Base-by-base conservation (phyloP, 441 rosid species). In the Isatis lusitanica region DNA sequence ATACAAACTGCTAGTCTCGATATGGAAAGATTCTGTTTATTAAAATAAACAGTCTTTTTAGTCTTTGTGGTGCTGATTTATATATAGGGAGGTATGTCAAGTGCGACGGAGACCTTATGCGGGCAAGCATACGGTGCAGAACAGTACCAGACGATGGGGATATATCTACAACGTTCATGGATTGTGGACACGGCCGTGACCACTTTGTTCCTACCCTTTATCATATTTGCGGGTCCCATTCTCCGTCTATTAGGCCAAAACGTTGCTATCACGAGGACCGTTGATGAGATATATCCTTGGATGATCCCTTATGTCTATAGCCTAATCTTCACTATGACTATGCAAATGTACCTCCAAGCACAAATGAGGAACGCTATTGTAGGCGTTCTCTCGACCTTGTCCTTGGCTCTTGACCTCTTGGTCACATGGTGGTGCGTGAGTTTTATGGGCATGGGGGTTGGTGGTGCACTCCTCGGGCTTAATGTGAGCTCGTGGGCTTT, bases 91-190 rank as follows among this genome's bases (percentile, higher is more conserved):
- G 97, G 97, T 13, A 91, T 91, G 98, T 85, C 95, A 43, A 93
- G 97, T 58, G 98, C 97, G 2, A 89, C 93, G 0, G 95, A 93
- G 59, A 93, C 98, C 0, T 56, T 93, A n/a, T 90, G 98, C 3
- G 97, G 98, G 8, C 98, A 93, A 87, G 91, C 97, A 24, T 93
- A 69, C 18, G 98, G 98, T 31, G 97, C 98, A 4, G 64, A 70
- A 36, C 95, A 90, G 26, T 80, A 86, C 63, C 89, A 86, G 16
- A 89, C 85, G 85, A n/a, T 93, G 81, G 97, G 98, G 0, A 84
- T 90, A 50, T 93, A 90, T 81, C 68, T 90, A 38, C 98, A 93
- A 72, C 73, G 97, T 70, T 93, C 98, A 1, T 87, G 93, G 95
- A 79, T 93, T 3, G 82, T 88, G 3, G 81, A 80, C 63, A 18